phyloP scores from a whole-genome alignment of 129 eudicot species.

The Tagetes erecta region DNA sequence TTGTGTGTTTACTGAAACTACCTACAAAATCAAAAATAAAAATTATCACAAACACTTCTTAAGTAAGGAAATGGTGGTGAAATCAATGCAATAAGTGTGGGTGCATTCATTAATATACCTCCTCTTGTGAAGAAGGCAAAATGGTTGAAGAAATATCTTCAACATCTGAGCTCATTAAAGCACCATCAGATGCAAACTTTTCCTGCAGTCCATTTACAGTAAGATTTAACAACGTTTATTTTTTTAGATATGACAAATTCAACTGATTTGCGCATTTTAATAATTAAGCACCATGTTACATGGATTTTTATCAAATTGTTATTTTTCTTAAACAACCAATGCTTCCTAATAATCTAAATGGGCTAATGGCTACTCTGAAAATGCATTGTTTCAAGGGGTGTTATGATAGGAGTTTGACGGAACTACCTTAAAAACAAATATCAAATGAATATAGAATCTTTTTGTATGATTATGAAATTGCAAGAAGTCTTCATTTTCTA shows the following conservation, averaged over 20 bases:
- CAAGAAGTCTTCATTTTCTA: no score
- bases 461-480: no score
- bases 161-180: constrained; percentile 26
- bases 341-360: not conserved
- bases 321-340: not conserved
- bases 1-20: constrained; percentile 25
- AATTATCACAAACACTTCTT: not conserved
- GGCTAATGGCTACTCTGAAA: not conserved
- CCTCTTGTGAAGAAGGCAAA: constrained; percentile 27
- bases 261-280: not conserved
- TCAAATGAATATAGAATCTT: no score
- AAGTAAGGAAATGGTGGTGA: not conserved
- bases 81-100: not conserved
- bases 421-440: no score
- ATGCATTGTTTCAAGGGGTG: no score
- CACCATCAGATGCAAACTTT: constrained; percentile 21
- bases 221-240: not conserved
- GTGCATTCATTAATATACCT: constrained; percentile 37
- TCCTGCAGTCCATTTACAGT: constrained; percentile 39
- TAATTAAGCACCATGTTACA: not conserved
- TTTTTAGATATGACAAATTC: not conserved
- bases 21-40: constrained; percentile 34
- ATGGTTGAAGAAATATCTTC: constrained; percentile 28
- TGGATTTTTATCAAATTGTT: not conserved
- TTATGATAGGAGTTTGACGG: no score